phyloP scores from a whole-genome alignment of 2,329 filamentous ascomycete species.

The Dendryphion nanum region DNA sequence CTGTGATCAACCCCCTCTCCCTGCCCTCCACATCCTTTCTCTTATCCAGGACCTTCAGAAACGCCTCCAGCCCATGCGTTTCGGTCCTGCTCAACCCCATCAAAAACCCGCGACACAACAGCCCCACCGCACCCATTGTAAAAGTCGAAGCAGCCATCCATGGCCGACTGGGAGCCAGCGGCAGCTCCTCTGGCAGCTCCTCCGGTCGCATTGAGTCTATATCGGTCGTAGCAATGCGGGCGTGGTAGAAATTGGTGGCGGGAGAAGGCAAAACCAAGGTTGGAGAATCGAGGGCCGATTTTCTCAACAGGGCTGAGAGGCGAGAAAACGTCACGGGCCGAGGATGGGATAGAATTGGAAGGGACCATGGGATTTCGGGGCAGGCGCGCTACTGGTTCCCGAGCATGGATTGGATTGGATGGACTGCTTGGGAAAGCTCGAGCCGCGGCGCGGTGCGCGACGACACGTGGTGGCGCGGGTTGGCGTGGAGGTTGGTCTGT shows the following conservation, averaged over 20 bases:
- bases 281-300: constrained; percentile 14
- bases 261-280: no score
- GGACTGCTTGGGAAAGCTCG: no score
- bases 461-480: no score
- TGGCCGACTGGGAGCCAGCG: constrained; percentile 58
- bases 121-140: constrained; percentile 71
- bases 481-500: no score
- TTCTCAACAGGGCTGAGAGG: constrained; percentile 8
- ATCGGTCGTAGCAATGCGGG: no score
- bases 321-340: constrained; percentile 3
- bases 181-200: constrained; percentile 40
- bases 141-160: constrained; percentile 74
- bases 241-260: no score
- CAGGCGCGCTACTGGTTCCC: no score
- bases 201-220: constrained; percentile 45
- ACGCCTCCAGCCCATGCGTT: constrained; percentile 71
- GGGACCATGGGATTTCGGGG: no score
- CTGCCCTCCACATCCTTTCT: constrained; percentile 66
- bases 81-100: constrained; percentile 73
- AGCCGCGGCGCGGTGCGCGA: no score
- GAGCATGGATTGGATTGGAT: no score
- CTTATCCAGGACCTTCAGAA: constrained; percentile 73
- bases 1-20: constrained; percentile 78
- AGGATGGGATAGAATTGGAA: constrained; percentile 8
- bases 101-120: constrained; percentile 72